A percentile compares a stretch with the other conserved stretches of the same genome.
phyloP scores from a whole-genome alignment of 2,329 filamentous ascomycete species.

The Aspergillus caelatus region DNA sequence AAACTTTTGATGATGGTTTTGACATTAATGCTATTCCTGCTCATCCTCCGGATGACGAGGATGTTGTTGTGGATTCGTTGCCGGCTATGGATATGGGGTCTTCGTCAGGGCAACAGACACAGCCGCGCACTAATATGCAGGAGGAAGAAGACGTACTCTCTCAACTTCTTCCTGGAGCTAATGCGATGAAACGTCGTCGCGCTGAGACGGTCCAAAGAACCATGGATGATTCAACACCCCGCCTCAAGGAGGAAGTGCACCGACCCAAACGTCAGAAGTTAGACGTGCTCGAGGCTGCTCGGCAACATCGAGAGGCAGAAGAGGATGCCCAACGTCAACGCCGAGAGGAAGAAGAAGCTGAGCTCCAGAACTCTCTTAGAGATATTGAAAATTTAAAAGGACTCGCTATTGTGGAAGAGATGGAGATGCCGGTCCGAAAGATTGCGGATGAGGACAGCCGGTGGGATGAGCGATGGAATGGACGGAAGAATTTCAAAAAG shows the following conservation, averaged over 20 bases:
- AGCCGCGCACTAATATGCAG: constrained; percentile 29
- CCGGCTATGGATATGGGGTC: constrained; percentile 26
- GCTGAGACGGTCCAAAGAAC: constrained; percentile 61
- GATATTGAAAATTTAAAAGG: constrained; percentile 71
- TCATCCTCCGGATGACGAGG: constrained; percentile 34
- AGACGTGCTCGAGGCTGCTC: constrained; percentile 69
- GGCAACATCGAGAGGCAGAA: constrained; percentile 55
- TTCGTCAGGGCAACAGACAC: constrained; percentile 27
- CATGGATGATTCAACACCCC: constrained; percentile 26
- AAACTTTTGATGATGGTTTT: constrained; percentile 69
- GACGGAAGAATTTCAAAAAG: constrained; percentile 92
- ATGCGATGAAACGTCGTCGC: constrained; percentile 76
- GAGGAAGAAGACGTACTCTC: constrained; percentile 64
- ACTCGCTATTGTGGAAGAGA: constrained; percentile 75
- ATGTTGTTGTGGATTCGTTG: constrained; percentile 16
- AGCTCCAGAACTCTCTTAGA: constrained; percentile 58
- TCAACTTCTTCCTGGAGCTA: constrained; percentile 73
- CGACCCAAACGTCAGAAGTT: constrained; percentile 61
- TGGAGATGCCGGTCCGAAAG: constrained; percentile 59
- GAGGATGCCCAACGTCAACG: constrained; percentile 57
- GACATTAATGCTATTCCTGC: constrained; percentile 46
- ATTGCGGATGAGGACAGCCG: constrained; percentile 54
- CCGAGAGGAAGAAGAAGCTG: constrained; percentile 69
- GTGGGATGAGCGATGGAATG: constrained; percentile 92
- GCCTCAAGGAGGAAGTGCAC: constrained; percentile 28